Percentiles rank a stretch among this genome's conserved stretches.
These are phyloP conservation scores for Naganishia vishniacii DNA, from an alignment of 768 basidiomycete species.

Conservation along the genomic window DNA sequence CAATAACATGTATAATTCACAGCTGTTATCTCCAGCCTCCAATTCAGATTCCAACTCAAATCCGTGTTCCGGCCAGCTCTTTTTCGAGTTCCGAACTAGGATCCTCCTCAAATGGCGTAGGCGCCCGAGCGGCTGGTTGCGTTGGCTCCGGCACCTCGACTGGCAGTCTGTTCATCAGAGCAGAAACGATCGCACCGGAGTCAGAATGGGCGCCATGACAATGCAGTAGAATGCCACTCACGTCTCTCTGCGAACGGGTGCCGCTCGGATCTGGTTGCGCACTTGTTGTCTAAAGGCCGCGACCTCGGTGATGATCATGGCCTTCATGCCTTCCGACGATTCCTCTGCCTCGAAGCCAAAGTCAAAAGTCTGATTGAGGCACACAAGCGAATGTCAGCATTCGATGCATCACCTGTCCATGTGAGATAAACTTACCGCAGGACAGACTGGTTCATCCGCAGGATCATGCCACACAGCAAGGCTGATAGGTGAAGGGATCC, in stretches of 20 bases:
- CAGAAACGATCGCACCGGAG: not conserved
- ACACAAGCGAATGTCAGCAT: slow-evolving; percentile 19
- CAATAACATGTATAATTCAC: too few species aligned
- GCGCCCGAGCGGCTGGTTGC: slow-evolving; percentile 32
- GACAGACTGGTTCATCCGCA: slow-evolving; percentile 82
- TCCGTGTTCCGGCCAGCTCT: slow-evolving; percentile 33
- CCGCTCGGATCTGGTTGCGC: slow-evolving; percentile 48
- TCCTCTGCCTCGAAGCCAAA: slow-evolving; percentile 97
- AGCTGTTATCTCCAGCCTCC: too few species aligned
- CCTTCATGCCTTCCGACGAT: slow-evolving; percentile 93
- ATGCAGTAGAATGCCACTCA: slow-evolving; percentile 14
- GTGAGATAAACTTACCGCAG: slow-evolving; percentile 54
- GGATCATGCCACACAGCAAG: slow-evolving; percentile 92
- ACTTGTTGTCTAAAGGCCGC: slow-evolving; percentile 77
- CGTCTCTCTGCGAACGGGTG: slow-evolving; percentile 37
- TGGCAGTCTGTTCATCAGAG: slow-evolving; percentile 14
- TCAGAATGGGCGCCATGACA: not conserved
- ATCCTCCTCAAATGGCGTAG: slow-evolving; percentile 39
- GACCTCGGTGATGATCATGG: slow-evolving; percentile 78
- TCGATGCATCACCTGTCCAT: not conserved
- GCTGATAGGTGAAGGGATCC: slow-evolving; percentile 51
- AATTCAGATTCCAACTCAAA: too few species aligned
- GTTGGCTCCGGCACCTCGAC: slow-evolving; percentile 43
- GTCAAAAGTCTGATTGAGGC: slow-evolving; percentile 64
- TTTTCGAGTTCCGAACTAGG: slow-evolving; percentile 44